Base-by-base conservation (phyloP, 2,329 filamentous ascomycete genomes). In the Furcasterigmium sp. region DNA sequence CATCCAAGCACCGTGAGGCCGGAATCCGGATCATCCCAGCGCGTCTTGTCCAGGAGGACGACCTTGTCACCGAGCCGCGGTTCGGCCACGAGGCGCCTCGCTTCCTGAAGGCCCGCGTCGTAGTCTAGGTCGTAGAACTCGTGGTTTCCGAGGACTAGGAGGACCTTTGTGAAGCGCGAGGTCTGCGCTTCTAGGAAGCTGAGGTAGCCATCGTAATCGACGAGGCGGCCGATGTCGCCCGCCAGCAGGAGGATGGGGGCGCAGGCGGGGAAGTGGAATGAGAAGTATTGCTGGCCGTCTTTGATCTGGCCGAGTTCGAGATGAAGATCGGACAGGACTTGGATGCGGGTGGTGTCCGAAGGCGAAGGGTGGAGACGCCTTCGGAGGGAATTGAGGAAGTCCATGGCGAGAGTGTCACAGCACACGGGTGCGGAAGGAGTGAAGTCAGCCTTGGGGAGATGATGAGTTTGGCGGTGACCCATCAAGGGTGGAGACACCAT, bases 1-100 rank as follows among this genome's bases (percentile, higher is more conserved):
- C 75, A 80, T 6, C 78, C 78, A 2, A 82, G 56, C 3, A 82
- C 57, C 3, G 69, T 75, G n/a, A 79, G 41, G 19, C 54, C 54
- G 1, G 69, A 67, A 2, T 57, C 56, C 2, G 61, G 55, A 15
- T 67, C 49, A 37, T 72, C 67, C 48, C 63, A 69, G 7, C 65
- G 51, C 15, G 56, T 57, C 15, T 63, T 61, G 48, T 78, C 57
- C 29, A 80, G 53, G 4, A 80, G 50, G 4, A 67, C 55, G 10
- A 78, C 41, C 26, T 59, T 65, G 0, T 61, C 62, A 0, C 42
- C 43, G 11, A 76, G 51, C 1, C 38, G 41, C 1, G 63, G 56
- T 42, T 77, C 72, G 3, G 56, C 39, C 40, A 56, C 56, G 3
- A 77, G 54, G 8, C 51, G 51, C 18, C 51, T 50, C 1, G 72